Percentiles rank a stretch among this genome's conserved stretches.
phyloP scores from a whole-genome alignment of 305 asterid species.

The Fraxinus sp. region DNA sequence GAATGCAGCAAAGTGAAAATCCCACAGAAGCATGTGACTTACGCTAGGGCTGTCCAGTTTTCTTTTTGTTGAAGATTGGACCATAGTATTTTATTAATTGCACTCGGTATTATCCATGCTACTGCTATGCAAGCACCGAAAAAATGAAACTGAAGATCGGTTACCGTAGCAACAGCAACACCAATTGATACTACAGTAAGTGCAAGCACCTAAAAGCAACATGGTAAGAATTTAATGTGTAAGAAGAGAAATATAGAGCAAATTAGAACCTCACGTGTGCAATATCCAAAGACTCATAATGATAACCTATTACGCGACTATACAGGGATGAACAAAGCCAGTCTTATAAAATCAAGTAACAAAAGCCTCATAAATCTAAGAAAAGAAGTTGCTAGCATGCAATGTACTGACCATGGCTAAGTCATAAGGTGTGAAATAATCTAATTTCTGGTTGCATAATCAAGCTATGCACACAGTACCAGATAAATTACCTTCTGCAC shows the following conservation, averaged over 20 bases:
- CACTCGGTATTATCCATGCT: conserved; percentile 96
- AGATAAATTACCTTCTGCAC: conserved; percentile 54
- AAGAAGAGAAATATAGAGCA: neutral
- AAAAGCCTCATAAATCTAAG: neutral
- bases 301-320: neutral
- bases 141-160: conserved; percentile 89
- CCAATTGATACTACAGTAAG: conserved; percentile 84
- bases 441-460: neutral
- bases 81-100: conserved; percentile 88
- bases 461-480: conserved; percentile 8
- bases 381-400: neutral
- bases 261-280: neutral
- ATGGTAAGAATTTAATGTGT: neutral
- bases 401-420: neutral
- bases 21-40: conserved; percentile 31
- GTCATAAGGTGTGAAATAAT: neutral
- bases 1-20: conserved; percentile 8
- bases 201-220: conserved; percentile 68
- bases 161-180: conserved; percentile 90
- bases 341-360: neutral
- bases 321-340: neutral
- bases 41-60: conserved; percentile 97
- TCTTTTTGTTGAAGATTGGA: conserved; percentile 95
- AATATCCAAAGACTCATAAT: neutral
- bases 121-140: conserved; percentile 94